Evolutionary conservation across 179 eudicot genomes (phyloP).

Genomic region (Gypsophila paniculata): DNA sequence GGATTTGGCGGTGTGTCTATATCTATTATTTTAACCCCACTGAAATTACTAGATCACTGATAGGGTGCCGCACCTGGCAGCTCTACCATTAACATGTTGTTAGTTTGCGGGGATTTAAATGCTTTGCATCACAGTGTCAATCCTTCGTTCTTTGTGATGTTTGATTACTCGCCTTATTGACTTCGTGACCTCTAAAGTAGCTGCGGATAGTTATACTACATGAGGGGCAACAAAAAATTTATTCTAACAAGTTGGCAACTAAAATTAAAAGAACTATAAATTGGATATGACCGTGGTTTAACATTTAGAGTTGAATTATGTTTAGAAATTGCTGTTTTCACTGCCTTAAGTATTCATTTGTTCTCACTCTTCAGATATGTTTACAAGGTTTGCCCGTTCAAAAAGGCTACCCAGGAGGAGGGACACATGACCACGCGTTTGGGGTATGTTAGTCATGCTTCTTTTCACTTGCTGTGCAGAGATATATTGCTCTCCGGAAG

Average conservation of each 20-base stretch:
- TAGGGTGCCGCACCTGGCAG: neutral
- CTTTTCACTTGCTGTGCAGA: neutral
- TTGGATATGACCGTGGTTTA: neutral
- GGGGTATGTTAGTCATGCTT: constrained; percentile 43
- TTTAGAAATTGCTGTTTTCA: neutral
- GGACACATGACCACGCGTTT: constrained; percentile 80
- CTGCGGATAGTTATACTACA: neutral
- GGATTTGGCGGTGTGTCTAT: neutral
- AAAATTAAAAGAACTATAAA: neutral
- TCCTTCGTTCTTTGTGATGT: neutral
- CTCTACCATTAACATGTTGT: neutral
- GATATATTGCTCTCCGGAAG: neutral
- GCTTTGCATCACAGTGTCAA: no score
- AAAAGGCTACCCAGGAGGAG: constrained; percentile 84
- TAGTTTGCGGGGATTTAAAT: neutral
- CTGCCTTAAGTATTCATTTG: constrained; percentile 14
- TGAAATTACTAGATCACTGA: neutral
- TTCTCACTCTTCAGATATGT: constrained; percentile 53
- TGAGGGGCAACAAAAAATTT: neutral
- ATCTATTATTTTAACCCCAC: neutral
- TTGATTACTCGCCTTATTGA: neutral
- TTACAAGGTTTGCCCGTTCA: constrained; percentile 88
- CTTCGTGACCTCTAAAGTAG: neutral
- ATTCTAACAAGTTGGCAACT: neutral
- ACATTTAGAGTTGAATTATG: neutral